Evolutionary conservation across 73 alveolate species (phyloP), one percentile per base, ranked within the genome.

Genomic region (Paramecium sexaurelia): DNA sequence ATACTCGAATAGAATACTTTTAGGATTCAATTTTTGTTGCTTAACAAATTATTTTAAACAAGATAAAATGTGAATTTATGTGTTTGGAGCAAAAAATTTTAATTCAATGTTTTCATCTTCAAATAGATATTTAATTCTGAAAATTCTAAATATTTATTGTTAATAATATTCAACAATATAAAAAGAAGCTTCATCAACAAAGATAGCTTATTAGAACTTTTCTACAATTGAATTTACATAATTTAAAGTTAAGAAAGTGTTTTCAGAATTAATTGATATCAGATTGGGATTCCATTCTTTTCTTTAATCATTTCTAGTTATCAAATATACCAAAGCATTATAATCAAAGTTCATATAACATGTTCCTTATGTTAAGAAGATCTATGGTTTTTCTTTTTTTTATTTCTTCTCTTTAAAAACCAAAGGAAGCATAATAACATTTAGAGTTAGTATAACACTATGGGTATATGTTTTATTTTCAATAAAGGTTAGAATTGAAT

Each of bases 241-340:
- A n/a, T 15, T 29, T 71, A 40, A 9, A 10, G 67, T 78, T n/a
- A 78, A 0, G 0, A 33, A 9, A 33, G 11, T 15, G 11, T 71
- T 9, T 9, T 45, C 20, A n/a, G 45, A 7, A 10, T 37, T 43
- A n/a, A 37, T 7, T 20, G 36, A 20, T 39, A 24, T 2, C 2
- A 78, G 40, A 78, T 78, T 39, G 6, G 90, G 90, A 45, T 32
- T 29, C 90, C 90, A 78, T 40, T 39, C 43, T 41, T 39, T 22
- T 78, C 73, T 78, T 2, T 17, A 7, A 7, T 78, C 73, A 20
- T 17, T 22, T 41, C 47, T 41, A 9, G 75, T 78, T 45, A 78
- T 20, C 5, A 78, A 20, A 78, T 41, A 78, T 7, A 43, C 55
- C 24, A 78, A 78, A 24, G 75, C 73, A 78, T 78, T 78, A 24